Evolutionary conservation across 1,284 basidiomycete genomes (phyloP), one percentile per base, ranked within the genome.

Genomic region (Ceratobasidium papillatum): DNA sequence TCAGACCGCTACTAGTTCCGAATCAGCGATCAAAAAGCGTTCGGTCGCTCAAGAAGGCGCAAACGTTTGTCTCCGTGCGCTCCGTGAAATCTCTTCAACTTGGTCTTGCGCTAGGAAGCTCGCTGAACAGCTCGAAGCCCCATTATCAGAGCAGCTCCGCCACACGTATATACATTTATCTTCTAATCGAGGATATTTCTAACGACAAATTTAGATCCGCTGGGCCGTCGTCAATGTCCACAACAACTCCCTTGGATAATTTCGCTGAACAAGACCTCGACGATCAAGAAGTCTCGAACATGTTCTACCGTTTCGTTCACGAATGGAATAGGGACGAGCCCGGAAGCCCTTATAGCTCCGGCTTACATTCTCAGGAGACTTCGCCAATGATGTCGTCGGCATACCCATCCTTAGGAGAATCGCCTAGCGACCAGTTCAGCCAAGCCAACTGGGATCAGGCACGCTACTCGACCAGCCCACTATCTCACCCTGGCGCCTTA

Each of bases 21-120:
- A 73, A 25, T 51, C 59, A 12, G 71, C 71, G 14, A 25, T 63
- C 22, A 73, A 73, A 17, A 72, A 72, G 59, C 58, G 71, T 19
- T 45, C 47, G 4, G n/a, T 30, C 19, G 71, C 71, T 41, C 71
- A 52, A 34, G 58, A 73, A 17, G 71, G 45, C 4, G 47, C 30
- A 3, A 32, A 38, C 59, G 49, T 19, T 9, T 73, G 71, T 30
- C 38, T 52, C 9, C 9, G 36, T 30, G 59, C 71, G 49, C 27
- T 73, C n/a, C 71, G 47, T 17, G 45, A 38, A 34, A 61, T 61
- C 12, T 27, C 71, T 41, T 45, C 32, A 49, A 73, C 71, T 2
- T 73, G 71, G 71, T 30, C 58, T 5, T 73, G 56, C 25, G 71
- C 58, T 19, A 25, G 38, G 30, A 25, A 62, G 27, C 30, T 49